Evolutionary conservation across 164 flowering plant species (phyloP).

Genomic region (Euptelea pleiosperma): DNA sequence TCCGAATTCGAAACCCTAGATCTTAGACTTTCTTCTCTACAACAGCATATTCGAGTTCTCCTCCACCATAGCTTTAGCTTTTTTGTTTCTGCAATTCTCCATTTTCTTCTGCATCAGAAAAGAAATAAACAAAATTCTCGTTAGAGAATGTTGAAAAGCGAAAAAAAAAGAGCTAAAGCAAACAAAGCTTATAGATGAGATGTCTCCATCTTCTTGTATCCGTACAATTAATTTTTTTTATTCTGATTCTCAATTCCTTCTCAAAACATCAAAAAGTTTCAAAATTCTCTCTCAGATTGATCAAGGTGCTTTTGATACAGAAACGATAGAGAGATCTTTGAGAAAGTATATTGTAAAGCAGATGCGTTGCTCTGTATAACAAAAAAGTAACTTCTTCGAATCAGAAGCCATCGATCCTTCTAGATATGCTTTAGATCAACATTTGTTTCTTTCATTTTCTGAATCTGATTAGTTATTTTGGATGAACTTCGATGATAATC

Average conservation of each 20-base stretch:
- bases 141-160: slow-evolving; percentile 16
- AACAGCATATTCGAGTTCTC: slow-evolving; percentile 8
- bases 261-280: background rate
- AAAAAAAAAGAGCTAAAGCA: slow-evolving; percentile 12
- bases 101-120: slow-evolving; percentile 11
- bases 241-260: slow-evolving; percentile 7
- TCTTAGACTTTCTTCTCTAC: background rate
- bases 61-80: background rate
- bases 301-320: too few species aligned
- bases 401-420: slow-evolving; percentile 8
- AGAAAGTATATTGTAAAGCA: background rate
- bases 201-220: too few species aligned
- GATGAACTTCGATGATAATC: background rate
- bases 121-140: too few species aligned
- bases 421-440: background rate
- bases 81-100: background rate
- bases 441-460: too few species aligned
- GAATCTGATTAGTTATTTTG: too few species aligned
- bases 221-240: too few species aligned
- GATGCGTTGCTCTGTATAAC: slow-evolving; percentile 4
- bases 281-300: background rate
- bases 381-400: slow-evolving; percentile 10
- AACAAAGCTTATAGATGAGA: too few species aligned
- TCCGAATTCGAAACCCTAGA: too few species aligned
- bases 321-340: background rate